A percentile compares a stretch with the other conserved stretches of the same genome.
phyloP scores from a whole-genome alignment of 306 rosid genomes.

The Prosopis cineraria region DNA sequence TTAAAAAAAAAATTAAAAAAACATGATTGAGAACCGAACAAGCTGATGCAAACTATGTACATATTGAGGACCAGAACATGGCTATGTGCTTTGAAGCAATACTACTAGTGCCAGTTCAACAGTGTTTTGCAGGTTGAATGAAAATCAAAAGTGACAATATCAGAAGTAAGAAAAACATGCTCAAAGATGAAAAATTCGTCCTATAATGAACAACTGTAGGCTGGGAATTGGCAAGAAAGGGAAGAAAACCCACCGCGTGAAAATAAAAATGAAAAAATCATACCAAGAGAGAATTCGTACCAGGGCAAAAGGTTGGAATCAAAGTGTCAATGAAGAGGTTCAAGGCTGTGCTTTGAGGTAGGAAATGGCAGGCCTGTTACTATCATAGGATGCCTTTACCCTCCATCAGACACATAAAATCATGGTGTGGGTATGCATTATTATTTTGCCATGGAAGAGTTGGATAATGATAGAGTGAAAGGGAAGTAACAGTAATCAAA shows the following conservation, averaged over 20 bases:
- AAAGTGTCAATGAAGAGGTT: slow-evolving; percentile 25
- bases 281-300: slow-evolving; percentile 27
- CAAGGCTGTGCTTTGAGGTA: not conserved
- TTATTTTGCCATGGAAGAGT: not conserved
- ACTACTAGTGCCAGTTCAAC: not conserved
- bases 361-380: slow-evolving; percentile 15
- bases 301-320: slow-evolving; percentile 32
- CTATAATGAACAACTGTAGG: not conserved
- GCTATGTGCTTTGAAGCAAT: slow-evolving; percentile 19
- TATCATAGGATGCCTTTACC: slow-evolving; percentile 49
- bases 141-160: not conserved
- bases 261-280: not conserved
- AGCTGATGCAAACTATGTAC: not conserved
- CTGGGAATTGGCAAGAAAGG: slow-evolving; percentile 5
- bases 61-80: not conserved
- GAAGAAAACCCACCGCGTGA: slow-evolving; percentile 9
- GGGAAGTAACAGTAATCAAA: slow-evolving; percentile 28
- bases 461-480: slow-evolving; percentile 21
- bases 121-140: not conserved
- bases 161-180: not conserved
- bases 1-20: not conserved
- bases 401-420: slow-evolving; percentile 42
- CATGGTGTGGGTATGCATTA: slow-evolving; percentile 16
- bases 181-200: not conserved
- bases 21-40: not conserved